phyloP scores from a whole-genome alignment of 257 asterid species.

The Catharanthus roseus region DNA sequence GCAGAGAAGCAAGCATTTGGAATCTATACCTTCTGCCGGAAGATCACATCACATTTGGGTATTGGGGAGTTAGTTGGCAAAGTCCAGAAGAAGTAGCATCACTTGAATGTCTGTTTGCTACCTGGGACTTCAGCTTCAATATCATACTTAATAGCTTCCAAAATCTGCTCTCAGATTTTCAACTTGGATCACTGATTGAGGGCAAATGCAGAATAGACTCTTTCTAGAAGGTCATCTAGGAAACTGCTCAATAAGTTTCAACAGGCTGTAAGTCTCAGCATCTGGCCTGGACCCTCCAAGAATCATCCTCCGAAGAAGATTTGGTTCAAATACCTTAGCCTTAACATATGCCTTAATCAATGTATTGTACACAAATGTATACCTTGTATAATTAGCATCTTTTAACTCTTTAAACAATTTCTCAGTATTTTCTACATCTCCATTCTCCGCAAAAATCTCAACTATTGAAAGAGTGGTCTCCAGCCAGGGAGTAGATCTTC shows the following conservation, averaged over 20 bases:
- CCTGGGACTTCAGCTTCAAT: neutral
- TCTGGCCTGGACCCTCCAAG: slow-evolving; percentile 90
- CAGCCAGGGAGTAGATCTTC: slow-evolving; percentile 76
- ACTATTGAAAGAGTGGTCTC: slow-evolving; percentile 58
- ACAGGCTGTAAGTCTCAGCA: slow-evolving; percentile 77
- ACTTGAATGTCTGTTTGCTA: neutral
- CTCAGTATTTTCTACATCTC: slow-evolving; percentile 62
- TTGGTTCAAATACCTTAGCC: slow-evolving; percentile 68
- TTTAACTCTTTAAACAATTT: slow-evolving; percentile 66
- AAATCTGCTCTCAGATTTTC: neutral
- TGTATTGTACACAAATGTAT: slow-evolving; percentile 71
- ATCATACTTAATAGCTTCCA: neutral
- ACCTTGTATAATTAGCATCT: slow-evolving; percentile 56
- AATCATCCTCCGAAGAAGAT: slow-evolving; percentile 81
- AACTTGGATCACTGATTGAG: neutral
- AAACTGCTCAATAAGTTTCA: slow-evolving; percentile 66
- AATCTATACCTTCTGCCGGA: neutral
- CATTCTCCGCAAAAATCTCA: slow-evolving; percentile 53
- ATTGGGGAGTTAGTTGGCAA: neutral
- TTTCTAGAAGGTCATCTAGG: slow-evolving; percentile 18
- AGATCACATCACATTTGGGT: neutral
- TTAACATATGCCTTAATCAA: slow-evolving; percentile 76
- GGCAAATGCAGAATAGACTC: neutral
- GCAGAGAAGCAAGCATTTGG: neutral
- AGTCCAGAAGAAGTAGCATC: neutral